Conservation (phyloP, 371 early-diverging fungal species). For the Rhizomucor miehei region DNA sequence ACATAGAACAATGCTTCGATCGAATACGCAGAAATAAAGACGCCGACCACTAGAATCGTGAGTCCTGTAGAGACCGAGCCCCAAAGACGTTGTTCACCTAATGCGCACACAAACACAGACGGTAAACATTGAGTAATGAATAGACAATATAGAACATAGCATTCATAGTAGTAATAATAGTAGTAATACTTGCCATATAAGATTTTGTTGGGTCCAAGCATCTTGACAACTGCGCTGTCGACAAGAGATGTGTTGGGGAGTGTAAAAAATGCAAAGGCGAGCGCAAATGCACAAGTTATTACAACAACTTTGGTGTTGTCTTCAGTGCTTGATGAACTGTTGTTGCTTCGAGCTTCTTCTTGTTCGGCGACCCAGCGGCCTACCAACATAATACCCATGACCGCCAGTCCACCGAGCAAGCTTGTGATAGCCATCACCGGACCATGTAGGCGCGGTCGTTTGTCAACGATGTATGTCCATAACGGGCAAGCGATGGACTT, state of each 20-base stretch:
- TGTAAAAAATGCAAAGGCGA: constrained; percentile 39
- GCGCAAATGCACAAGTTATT: constrained; percentile 22
- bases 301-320: constrained; percentile 10
- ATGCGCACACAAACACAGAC: constrained; percentile 1
- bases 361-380: constrained; percentile 7
- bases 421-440: constrained; percentile 33
- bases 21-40: constrained; percentile 26
- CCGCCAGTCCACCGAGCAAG: constrained; percentile 32
- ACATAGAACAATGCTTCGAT: constrained; percentile 34
- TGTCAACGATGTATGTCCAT: constrained; percentile 40
- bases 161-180: not conserved
- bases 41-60: constrained; percentile 36
- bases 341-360: not conserved
- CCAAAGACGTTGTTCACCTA: constrained; percentile 44
- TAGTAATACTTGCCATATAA: constrained; percentile 34
- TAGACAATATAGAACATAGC: too few relatives aligned
- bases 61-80: constrained; percentile 40
- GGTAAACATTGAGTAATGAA: not conserved
- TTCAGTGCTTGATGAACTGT: not conserved
- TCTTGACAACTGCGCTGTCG: constrained; percentile 50
- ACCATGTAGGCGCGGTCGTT: constrained; percentile 35
- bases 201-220: constrained; percentile 45
- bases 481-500: constrained; percentile 45
- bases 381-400: constrained; percentile 26
- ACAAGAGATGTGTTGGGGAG: constrained; percentile 41